phyloP scores from a whole-genome alignment of 768 basidiomycete genomes.

The Rhodotorula babjevae region DNA sequence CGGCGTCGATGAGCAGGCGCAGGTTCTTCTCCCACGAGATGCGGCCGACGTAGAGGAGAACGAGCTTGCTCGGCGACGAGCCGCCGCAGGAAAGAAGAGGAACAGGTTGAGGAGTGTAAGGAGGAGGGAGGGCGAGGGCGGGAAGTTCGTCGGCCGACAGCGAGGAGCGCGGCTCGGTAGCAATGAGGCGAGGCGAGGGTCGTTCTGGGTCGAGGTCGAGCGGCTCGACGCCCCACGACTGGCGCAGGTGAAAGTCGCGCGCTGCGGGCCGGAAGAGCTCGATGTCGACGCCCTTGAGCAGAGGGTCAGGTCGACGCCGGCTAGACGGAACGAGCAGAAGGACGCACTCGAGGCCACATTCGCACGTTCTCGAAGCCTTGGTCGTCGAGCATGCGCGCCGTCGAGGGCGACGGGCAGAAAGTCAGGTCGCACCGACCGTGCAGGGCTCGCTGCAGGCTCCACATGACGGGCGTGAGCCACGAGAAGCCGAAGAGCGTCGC shows the following conservation, averaged over 20 bases:
- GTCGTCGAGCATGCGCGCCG: constrained; percentile 45
- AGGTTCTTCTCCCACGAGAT: constrained; percentile 54
- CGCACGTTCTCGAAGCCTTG: constrained; percentile 47
- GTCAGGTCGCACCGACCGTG: constrained; percentile 46
- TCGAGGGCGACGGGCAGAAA: constrained; percentile 51
- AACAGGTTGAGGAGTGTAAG: constrained; percentile 4
- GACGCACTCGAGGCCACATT: constrained; percentile 48
- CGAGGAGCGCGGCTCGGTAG: background rate
- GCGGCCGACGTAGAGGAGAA: constrained; percentile 49
- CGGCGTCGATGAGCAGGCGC: constrained; percentile 49
- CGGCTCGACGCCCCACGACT: constrained; percentile 43
- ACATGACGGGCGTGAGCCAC: constrained; percentile 50
- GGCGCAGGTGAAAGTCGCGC: constrained; percentile 43
- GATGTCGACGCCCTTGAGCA: constrained; percentile 47
- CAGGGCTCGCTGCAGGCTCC: constrained; percentile 41
- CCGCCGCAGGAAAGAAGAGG: background rate
- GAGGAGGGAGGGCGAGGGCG: constrained; percentile 21
- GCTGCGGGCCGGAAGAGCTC: constrained; percentile 46
- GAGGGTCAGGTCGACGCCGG: fast-evolving
- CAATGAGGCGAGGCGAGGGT: constrained; percentile 18
- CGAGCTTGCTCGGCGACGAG: constrained; percentile 30
- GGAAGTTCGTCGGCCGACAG: constrained; percentile 13
- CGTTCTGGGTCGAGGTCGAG: constrained; percentile 19
- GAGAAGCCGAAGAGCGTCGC: constrained; percentile 50
- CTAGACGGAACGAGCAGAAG: too few species aligned